A percentile compares a stretch with the other conserved stretches of the same genome.
phyloP scores from a whole-genome alignment of 2,329 filamentous ascomycete genomes.

The Verticillium longisporum region DNA sequence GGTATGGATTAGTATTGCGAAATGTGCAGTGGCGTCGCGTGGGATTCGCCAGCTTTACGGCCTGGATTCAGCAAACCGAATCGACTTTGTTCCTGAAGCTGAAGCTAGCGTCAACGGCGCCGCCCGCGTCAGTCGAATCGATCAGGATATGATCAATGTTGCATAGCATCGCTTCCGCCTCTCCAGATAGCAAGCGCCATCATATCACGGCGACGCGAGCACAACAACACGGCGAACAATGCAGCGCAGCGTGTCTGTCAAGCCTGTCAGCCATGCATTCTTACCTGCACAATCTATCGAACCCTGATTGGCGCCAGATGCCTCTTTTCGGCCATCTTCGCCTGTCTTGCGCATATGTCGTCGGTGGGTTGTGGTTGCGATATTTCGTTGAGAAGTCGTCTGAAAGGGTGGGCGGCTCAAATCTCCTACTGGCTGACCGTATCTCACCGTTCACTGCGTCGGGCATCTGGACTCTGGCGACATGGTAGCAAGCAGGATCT shows the following conservation, averaged over 20 bases:
- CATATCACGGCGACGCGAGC: neutral
- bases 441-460: neutral
- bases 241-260: neutral
- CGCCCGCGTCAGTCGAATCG: neutral
- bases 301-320: neutral
- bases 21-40: neutral
- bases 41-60: neutral
- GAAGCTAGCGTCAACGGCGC: neutral
- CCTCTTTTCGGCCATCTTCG: neutral
- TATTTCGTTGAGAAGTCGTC: neutral
- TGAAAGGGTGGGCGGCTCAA: neutral
- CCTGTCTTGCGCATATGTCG: neutral
- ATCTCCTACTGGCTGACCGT: neutral
- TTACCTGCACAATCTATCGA: neutral
- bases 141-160: neutral
- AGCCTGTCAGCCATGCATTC: neutral
- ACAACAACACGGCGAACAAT: neutral
- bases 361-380: neutral
- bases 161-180: neutral
- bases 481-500: conserved; percentile 1
- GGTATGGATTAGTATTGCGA: neutral
- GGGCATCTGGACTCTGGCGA: neutral
- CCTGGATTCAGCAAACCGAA: neutral
- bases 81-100: neutral
- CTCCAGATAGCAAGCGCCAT: neutral